These are phyloP conservation scores for Aspergillus pseudoviridinutans DNA, from an alignment of 2,329 filamentous ascomycete genomes.

Conservation along the genomic window DNA sequence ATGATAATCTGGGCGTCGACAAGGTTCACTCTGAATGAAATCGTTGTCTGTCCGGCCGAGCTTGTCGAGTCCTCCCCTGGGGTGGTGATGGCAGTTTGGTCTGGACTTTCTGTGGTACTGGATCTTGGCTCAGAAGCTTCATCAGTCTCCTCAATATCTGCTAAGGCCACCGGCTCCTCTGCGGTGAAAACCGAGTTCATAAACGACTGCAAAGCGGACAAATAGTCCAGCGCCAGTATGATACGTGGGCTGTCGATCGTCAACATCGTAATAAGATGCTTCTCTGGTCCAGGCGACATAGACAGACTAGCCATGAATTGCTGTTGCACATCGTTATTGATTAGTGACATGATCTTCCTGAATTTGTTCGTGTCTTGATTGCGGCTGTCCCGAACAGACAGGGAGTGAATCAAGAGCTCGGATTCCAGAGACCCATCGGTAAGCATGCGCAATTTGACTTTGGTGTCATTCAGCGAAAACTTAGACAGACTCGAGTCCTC, in stretches of 20 bases:
- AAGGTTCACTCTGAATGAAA: constrained; percentile 88
- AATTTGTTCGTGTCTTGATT: constrained; percentile 89
- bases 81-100: constrained; percentile 19
- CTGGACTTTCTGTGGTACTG: constrained; percentile 24
- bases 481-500: constrained; percentile 80
- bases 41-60: constrained; percentile 56
- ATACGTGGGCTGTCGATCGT: constrained; percentile 92
- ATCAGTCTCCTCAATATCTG: constrained; percentile 32
- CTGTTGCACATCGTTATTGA: constrained; percentile 85
- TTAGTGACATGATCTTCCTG: constrained; percentile 94
- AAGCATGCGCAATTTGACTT: constrained; percentile 86
- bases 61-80: constrained; percentile 30
- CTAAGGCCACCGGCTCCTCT: constrained; percentile 42
- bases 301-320: constrained; percentile 98
- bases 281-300: constrained; percentile 79
- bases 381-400: constrained; percentile 92
- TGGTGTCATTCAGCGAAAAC: constrained; percentile 91
- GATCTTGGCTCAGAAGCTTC: constrained; percentile 36
- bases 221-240: constrained; percentile 92
- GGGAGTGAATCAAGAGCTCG: constrained; percentile 87
- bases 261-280: constrained; percentile 81
- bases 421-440: constrained; percentile 89
- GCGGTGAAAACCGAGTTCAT: constrained; percentile 64
- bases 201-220: constrained; percentile 85
- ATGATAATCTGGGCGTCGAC: constrained; percentile 96